Percentiles rank a stretch among this genome's conserved stretches.
Conservation (phyloP, 2,329 filamentous ascomycete genomes). For the Geosmithia putterillii region DNA sequence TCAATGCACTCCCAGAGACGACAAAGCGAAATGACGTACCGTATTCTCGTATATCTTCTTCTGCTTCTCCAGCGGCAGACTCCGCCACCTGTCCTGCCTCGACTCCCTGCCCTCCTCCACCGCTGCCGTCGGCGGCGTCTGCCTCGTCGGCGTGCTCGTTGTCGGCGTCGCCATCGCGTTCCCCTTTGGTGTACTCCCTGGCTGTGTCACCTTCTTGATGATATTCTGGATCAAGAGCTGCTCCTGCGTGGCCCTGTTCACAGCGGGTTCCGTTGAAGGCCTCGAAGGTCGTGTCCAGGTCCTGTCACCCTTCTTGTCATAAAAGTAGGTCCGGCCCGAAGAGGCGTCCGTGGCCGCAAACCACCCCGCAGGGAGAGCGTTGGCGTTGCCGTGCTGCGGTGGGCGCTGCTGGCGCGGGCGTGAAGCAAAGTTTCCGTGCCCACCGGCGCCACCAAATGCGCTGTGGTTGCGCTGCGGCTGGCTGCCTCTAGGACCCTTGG, state of each 20-base stretch:
- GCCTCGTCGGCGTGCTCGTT: slow-evolving; percentile 33
- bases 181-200: slow-evolving; percentile 39
- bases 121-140: slow-evolving; percentile 51
- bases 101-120: slow-evolving; percentile 32
- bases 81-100: slow-evolving; percentile 60
- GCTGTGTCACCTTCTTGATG: slow-evolving; percentile 72
- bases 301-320: slow-evolving; percentile 62
- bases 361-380: slow-evolving; percentile 66
- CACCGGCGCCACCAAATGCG: slow-evolving; percentile 13
- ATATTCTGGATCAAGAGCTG: slow-evolving; percentile 72
- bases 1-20: no score
- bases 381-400: slow-evolving; percentile 27
- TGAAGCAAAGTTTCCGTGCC: slow-evolving; percentile 7
- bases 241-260: slow-evolving; percentile 47
- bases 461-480: slow-evolving; percentile 37
- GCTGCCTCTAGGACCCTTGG: slow-evolving; percentile 49
- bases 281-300: slow-evolving; percentile 72
- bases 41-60: slow-evolving; percentile 94
- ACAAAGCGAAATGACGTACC: slow-evolving; percentile 40
- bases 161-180: slow-evolving; percentile 41
- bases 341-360: slow-evolving; percentile 59
- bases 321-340: slow-evolving; percentile 75
- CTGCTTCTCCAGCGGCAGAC: slow-evolving; percentile 66
- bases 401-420: slow-evolving; percentile 33
- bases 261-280: slow-evolving; percentile 46